Conservation (phyloP, 805 yeast genomes). For the Metschnikowia aberdeeniae region DNA sequence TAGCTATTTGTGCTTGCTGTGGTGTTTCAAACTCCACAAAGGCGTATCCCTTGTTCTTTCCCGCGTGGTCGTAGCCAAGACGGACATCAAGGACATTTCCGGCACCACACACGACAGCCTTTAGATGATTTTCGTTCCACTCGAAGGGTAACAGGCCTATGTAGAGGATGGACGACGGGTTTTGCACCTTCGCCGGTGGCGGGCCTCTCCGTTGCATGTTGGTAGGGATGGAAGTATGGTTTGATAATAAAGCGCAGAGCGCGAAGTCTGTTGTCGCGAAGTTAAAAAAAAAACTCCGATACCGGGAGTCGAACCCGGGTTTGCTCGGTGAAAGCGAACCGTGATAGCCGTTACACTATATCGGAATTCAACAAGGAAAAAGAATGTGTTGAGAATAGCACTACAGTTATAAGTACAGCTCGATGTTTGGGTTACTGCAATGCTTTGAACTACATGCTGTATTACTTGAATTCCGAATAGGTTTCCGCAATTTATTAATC, state of each 20-base stretch:
- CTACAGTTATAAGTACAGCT: too few species aligned
- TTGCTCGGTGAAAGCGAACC: conserved; percentile 83
- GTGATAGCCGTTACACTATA: conserved; percentile 81
- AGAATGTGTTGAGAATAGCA: too few species aligned
- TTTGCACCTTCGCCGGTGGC: conserved; percentile 1
- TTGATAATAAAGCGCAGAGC: background rate
- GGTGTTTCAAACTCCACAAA: conserved; percentile 56
- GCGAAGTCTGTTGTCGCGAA: background rate
- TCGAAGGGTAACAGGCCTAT: conserved; percentile 65
- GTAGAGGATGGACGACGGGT: conserved; percentile 45
- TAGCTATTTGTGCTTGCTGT: conserved; percentile 50
- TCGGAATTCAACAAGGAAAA: conserved; percentile 40
- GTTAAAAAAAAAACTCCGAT: conserved; percentile 47
- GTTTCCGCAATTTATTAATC: conserved; percentile 5
- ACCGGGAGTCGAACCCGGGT: conserved; percentile 88
- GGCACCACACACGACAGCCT: conserved; percentile 63
- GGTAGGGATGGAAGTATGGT: background rate
- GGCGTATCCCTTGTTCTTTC: conserved; percentile 63
- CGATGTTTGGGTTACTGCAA: too few species aligned
- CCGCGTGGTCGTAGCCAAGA: conserved; percentile 53
- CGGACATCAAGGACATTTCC: conserved; percentile 69
- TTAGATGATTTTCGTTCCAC: conserved; percentile 63
- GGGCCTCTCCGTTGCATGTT: conserved; percentile 10
- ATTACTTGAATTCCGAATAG: too few species aligned
- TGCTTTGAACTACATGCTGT: too few species aligned